These are phyloP conservation scores for Talinum fruticosum DNA, from an alignment of 148 eudicot genomes.

Conservation along the genomic window DNA sequence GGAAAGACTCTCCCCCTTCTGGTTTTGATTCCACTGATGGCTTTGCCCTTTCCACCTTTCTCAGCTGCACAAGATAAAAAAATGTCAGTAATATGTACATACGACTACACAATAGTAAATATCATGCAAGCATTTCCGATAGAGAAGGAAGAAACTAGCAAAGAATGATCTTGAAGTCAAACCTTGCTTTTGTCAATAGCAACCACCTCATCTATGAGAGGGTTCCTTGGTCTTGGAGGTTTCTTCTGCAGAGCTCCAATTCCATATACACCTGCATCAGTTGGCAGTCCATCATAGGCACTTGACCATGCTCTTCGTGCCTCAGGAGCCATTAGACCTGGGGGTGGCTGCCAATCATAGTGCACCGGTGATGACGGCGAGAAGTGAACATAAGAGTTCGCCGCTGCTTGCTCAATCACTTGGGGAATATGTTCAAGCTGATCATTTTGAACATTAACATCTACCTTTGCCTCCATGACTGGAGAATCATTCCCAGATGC, in stretches of 20 bases:
- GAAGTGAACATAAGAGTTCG: constrained; percentile 27
- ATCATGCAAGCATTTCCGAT: not conserved
- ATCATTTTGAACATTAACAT: constrained; percentile 26
- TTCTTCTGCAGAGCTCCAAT: constrained; percentile 55
- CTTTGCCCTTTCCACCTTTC: constrained; percentile 58
- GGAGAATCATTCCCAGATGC: constrained; percentile 14
- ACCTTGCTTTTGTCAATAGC: constrained; percentile 97
- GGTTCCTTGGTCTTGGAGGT: constrained; percentile 75
- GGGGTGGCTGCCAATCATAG: constrained; percentile 31
- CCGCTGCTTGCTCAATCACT: constrained; percentile 22
- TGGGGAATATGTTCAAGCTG: constrained; percentile 23
- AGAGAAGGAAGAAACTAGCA: constrained; percentile 6
- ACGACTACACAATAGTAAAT: not conserved
- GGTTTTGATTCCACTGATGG: constrained; percentile 39
- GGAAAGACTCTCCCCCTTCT: constrained; percentile 56
- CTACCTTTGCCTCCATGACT: constrained; percentile 14
- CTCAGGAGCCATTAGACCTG: constrained; percentile 36
- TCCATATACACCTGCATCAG: constrained; percentile 33
- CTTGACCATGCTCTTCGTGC: constrained; percentile 36
- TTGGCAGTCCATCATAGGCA: constrained; percentile 26
- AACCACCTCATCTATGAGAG: constrained; percentile 79
- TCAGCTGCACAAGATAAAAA: constrained; percentile 22
- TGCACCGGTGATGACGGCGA: constrained; percentile 25
- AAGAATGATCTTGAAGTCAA: constrained; percentile 6
- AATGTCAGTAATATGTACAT: not conserved